Conservation (phyloP, 768 basidiomycete species). For the Xerocomus spinulosus region DNA sequence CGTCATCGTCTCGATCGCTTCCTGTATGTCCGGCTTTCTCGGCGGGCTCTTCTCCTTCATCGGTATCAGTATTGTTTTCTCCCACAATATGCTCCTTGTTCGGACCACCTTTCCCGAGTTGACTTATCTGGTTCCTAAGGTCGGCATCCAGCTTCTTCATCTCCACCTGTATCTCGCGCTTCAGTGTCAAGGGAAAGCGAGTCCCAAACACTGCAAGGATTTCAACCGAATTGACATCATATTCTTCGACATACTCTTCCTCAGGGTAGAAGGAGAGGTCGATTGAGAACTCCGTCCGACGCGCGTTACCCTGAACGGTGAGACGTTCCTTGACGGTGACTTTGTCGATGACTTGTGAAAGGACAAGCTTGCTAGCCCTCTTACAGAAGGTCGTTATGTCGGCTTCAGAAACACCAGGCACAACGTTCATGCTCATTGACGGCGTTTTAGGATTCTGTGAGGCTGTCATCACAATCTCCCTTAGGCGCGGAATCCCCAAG, state of each 20-base stretch:
- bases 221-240: conserved; percentile 68
- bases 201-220: conserved; percentile 67
- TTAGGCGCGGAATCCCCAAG: conserved; percentile 94
- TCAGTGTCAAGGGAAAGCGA: conserved; percentile 75
- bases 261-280: conserved; percentile 81
- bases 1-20: conserved; percentile 78
- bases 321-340: conserved; percentile 80
- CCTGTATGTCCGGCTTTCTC: conserved; percentile 55
- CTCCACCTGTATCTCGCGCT: conserved; percentile 81
- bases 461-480: conserved; percentile 99
- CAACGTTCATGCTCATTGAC: conserved; percentile 85
- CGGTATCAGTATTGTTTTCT: conserved; percentile 47
- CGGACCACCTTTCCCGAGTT: conserved; percentile 77
- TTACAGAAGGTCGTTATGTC: conserved; percentile 83
- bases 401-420: conserved; percentile 43
- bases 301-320: conserved; percentile 56
- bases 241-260: conserved; percentile 78
- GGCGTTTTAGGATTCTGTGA: conserved; percentile 95
- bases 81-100: conserved; percentile 39
- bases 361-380: conserved; percentile 74
- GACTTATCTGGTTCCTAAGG: conserved; percentile 69
- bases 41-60: conserved; percentile 44
- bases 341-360: conserved; percentile 84
- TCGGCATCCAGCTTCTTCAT: conserved; percentile 82
- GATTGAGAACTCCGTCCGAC: conserved; percentile 77